Conservation (phyloP, 495 filamentous ascomycete species). For the Penicillium canescens region DNA sequence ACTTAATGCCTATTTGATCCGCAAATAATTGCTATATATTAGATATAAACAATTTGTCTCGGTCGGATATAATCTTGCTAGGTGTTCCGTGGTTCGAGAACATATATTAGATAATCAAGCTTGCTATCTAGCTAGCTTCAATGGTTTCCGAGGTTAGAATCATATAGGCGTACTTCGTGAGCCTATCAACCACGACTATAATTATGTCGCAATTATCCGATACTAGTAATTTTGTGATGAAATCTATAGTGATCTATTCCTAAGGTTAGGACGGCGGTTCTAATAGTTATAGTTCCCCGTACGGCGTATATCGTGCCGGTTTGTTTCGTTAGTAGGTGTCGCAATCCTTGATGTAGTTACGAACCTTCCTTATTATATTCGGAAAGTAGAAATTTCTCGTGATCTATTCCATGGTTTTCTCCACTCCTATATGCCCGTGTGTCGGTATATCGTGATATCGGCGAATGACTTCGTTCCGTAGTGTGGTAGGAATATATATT, state of each 20-base stretch:
- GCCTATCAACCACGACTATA: not conserved
- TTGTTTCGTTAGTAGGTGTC: slow-evolving; percentile 6
- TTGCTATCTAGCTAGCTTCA: not conserved
- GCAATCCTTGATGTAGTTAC: slow-evolving; percentile 12
- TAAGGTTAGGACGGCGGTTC: slow-evolving; percentile 4
- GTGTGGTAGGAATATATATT: slow-evolving; percentile 3
- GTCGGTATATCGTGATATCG: slow-evolving; percentile 2
- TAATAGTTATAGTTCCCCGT: slow-evolving; percentile 11
- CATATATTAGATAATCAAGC: not conserved
- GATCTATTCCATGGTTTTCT: slow-evolving; percentile 11
- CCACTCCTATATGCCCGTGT: not conserved
- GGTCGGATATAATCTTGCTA: not conserved
- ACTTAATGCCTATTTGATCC: not conserved
- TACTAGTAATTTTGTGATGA: slow-evolving; percentile 14
- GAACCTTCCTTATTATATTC: slow-evolving; percentile 1
- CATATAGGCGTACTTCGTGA: slow-evolving; percentile 2
- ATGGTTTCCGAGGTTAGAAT: slow-evolving; percentile 5
- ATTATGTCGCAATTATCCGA: slow-evolving; percentile 8
- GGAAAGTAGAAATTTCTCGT: slow-evolving; percentile 7
- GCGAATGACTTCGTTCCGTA: slow-evolving; percentile 7
- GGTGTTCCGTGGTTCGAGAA: not conserved
- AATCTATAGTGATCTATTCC: slow-evolving; percentile 22
- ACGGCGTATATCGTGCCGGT: not conserved
- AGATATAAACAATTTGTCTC: not conserved
- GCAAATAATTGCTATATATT: not conserved